Evolutionary conservation across 1,284 basidiomycete genomes (phyloP).

Genomic region (Xerocomus minutiporus): DNA sequence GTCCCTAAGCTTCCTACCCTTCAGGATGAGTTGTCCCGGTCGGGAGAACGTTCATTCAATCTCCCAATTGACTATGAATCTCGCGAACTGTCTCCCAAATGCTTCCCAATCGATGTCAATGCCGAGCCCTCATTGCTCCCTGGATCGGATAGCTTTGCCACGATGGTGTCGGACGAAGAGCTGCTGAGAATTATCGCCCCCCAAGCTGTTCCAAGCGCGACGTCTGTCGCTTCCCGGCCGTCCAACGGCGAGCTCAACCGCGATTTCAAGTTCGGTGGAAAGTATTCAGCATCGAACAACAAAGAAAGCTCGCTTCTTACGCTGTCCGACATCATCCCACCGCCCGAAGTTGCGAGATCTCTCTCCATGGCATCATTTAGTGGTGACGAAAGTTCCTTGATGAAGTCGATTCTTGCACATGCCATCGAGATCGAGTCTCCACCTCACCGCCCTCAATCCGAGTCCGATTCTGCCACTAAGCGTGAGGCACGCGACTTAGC

Average conservation of each 20-base stretch:
- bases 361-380: constrained; percentile 44
- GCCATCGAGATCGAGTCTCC: constrained; percentile 35
- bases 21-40: constrained; percentile 26
- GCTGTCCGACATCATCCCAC: constrained; percentile 70
- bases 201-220: constrained; percentile 26
- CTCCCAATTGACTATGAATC: constrained; percentile 19
- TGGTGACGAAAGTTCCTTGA: constrained; percentile 51
- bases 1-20: constrained; percentile 24
- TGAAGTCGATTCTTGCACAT: constrained; percentile 57
- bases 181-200: constrained; percentile 24
- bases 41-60: constrained; percentile 21
- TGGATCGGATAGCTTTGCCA: constrained; percentile 17
- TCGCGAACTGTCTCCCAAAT: constrained; percentile 10
- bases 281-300: constrained; percentile 30
- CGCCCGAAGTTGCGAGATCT: constrained; percentile 46
- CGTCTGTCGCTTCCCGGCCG: constrained; percentile 42
- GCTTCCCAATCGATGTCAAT: constrained; percentile 23
- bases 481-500: constrained; percentile 24
- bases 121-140: constrained; percentile 20
- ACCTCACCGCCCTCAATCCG: constrained; percentile 35
- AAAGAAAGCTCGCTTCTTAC: constrained; percentile 38
- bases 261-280: constrained; percentile 70
- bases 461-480: constrained; percentile 45
- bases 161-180: constrained; percentile 17
- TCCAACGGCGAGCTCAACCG: constrained; percentile 63